Evolutionary conservation across 2,329 filamentous ascomycete species (phyloP).

Genomic region (Pyricularia sp.): DNA sequence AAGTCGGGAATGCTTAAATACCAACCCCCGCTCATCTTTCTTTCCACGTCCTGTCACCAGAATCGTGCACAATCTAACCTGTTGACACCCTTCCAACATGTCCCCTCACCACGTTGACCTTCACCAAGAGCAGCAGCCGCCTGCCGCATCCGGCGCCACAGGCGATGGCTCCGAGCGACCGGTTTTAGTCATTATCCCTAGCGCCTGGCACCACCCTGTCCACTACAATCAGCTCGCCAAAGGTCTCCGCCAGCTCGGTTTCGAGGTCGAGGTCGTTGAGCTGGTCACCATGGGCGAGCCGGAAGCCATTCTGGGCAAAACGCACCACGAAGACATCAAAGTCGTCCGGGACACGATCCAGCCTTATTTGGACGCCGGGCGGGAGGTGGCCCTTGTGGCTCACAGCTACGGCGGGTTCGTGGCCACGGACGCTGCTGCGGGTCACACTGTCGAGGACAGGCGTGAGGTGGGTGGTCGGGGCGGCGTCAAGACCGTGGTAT

Average conservation of each 20-base stretch:
- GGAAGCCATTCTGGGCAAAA: background rate
- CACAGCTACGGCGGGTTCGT: conserved; percentile 22
- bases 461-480: conserved; percentile 9
- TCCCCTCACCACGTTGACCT: too few species aligned
- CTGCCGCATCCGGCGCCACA: too few species aligned
- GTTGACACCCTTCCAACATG: too few species aligned
- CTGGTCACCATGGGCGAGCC: background rate
- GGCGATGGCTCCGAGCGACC: too few species aligned
- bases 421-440: conserved; percentile 15
- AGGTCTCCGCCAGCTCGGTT: background rate
- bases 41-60: too few species aligned
- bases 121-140: too few species aligned
- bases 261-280: background rate
- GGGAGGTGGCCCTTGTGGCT: conserved; percentile 10
- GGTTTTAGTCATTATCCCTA: conserved; percentile 4
- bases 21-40: too few species aligned
- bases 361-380: background rate
- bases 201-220: conserved; percentile 6
- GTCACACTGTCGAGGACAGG: conserved; percentile 18
- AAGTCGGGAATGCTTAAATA: too few species aligned
- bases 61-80: too few species aligned
- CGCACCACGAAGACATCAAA: conserved; percentile 2
- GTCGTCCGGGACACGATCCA: background rate
- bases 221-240: conserved; percentile 1
- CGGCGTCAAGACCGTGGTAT: conserved; percentile 19